A percentile compares a stretch with the other conserved stretches of the same genome.
Conservation (phyloP, 495 filamentous ascomycete species). For the Lophiotrema nucula region DNA sequence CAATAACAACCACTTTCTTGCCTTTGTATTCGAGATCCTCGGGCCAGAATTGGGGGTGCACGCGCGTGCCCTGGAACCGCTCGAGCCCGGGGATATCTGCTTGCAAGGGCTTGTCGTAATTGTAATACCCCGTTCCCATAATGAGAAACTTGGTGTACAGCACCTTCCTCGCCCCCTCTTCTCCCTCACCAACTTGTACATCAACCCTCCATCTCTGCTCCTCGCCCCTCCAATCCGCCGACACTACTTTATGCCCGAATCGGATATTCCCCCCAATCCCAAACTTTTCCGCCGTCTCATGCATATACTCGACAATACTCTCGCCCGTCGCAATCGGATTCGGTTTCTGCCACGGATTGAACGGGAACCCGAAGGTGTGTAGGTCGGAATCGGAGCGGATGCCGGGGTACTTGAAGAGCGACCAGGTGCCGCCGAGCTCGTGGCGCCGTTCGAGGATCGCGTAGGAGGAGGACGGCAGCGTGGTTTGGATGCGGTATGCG, state of each 20-base stretch:
- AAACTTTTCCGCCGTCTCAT: constrained; percentile 55
- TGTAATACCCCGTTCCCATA: constrained; percentile 35
- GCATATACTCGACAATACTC: constrained; percentile 62
- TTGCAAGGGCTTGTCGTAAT: constrained; percentile 38
- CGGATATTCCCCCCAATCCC: constrained; percentile 64
- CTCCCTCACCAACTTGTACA: constrained; percentile 51
- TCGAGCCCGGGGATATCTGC: constrained; percentile 59
- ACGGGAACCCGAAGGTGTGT: constrained; percentile 36
- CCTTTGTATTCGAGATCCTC: constrained; percentile 32
- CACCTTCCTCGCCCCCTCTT: constrained; percentile 46
- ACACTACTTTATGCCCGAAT: constrained; percentile 56
- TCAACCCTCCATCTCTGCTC: constrained; percentile 61
- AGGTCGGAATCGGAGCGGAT: constrained; percentile 37
- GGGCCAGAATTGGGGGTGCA: constrained; percentile 66
- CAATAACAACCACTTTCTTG: constrained; percentile 35
- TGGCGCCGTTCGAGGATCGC: constrained; percentile 36
- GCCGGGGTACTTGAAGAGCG: constrained; percentile 37
- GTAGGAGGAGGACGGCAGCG: constrained; percentile 53
- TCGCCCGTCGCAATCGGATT: constrained; percentile 61
- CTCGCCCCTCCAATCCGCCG: constrained; percentile 59
- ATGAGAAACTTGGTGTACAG: constrained; percentile 28
- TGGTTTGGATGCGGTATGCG: constrained; percentile 64
- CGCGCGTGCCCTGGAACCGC: constrained; percentile 53
- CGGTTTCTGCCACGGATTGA: constrained; percentile 40
- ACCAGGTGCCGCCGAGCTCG: constrained; percentile 34